Evolutionary conservation across 2,329 filamentous ascomycete species (phyloP).

Genomic region (Aureobasidium namibiae): DNA sequence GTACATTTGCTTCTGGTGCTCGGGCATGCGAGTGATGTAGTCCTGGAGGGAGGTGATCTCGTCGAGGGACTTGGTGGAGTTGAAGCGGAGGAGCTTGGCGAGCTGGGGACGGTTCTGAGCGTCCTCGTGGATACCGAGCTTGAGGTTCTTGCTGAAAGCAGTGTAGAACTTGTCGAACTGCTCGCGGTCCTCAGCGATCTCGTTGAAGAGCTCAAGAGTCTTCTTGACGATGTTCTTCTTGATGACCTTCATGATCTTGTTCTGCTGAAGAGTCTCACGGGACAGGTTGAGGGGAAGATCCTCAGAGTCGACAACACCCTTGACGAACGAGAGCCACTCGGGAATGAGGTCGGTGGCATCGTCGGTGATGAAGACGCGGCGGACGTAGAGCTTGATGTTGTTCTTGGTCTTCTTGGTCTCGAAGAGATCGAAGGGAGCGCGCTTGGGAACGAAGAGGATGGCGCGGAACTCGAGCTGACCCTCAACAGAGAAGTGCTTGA

Average conservation of each 20-base stretch:
- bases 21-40: slow-evolving; percentile 98
- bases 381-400: slow-evolving; percentile 99
- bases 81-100: slow-evolving; percentile 97
- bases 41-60: slow-evolving; percentile 90
- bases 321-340: slow-evolving; percentile 98
- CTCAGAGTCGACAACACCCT: slow-evolving; percentile 99
- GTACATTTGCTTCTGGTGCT: slow-evolving; percentile 99
- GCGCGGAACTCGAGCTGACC: slow-evolving; percentile 99
- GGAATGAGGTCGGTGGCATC: slow-evolving; percentile 98
- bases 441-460: slow-evolving; percentile 99
- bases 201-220: slow-evolving; percentile 97
- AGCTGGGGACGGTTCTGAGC: slow-evolving; percentile 88
- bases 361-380: slow-evolving; percentile 99
- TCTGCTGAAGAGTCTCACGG: slow-evolving; percentile 99
- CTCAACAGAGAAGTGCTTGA: slow-evolving; percentile 99
- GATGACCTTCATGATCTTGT: slow-evolving; percentile 99
- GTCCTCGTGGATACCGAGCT: slow-evolving; percentile 99
- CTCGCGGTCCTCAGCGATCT: slow-evolving; percentile 99
- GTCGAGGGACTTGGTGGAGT: slow-evolving; percentile 97
- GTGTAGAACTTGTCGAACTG: slow-evolving; percentile 99
- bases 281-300: slow-evolving; percentile 98
- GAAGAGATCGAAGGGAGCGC: slow-evolving; percentile 97
- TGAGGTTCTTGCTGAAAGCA: slow-evolving; percentile 99
- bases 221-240: slow-evolving; percentile 99
- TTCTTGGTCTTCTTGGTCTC: slow-evolving; percentile 99